Percentiles rank a stretch among this genome's conserved stretches.
Evolutionary conservation across 306 rosid genomes (phyloP).

Genomic region (Cotoneaster glaucophyllus): DNA sequence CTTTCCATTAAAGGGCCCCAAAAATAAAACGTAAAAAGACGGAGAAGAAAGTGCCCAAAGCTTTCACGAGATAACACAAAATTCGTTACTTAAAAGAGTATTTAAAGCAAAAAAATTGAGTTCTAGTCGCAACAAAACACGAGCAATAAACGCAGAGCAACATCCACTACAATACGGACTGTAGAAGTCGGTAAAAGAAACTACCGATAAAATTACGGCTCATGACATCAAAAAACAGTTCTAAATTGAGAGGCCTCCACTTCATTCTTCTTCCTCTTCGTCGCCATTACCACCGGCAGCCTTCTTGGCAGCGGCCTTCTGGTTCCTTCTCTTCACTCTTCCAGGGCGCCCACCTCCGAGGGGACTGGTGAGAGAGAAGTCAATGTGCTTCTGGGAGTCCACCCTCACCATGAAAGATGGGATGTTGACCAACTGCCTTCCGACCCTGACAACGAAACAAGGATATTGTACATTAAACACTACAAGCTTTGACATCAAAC

Average conservation of each 20-base stretch:
- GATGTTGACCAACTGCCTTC: constrained; percentile 27
- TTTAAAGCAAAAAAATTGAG: neutral
- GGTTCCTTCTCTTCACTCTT: constrained; percentile 39
- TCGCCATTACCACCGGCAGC: constrained; percentile 35
- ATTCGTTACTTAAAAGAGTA: neutral
- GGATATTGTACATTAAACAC: neutral
- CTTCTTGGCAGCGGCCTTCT: constrained; percentile 40
- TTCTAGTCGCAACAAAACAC: neutral
- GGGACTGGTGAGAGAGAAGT: constrained; percentile 24
- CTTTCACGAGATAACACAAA: neutral
- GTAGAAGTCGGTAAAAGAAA: neutral
- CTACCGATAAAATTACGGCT: neutral
- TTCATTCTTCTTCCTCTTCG: constrained; percentile 35
- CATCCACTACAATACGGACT: constrained; percentile 7
- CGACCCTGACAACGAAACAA: constrained; percentile 4
- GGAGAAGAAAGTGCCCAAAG: too few species aligned
- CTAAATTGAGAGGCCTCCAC: neutral
- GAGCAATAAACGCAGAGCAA: neutral
- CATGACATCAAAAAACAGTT: neutral
- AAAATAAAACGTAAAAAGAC: too few species aligned
- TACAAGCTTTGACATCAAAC: neutral
- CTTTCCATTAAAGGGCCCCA: too few species aligned
- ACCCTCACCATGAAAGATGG: constrained; percentile 28
- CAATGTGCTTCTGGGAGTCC: constrained; percentile 26
- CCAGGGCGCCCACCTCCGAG: constrained; percentile 31